Conservation (phyloP, 2,329 filamentous ascomycete species). For the Microcera coccophila region DNA sequence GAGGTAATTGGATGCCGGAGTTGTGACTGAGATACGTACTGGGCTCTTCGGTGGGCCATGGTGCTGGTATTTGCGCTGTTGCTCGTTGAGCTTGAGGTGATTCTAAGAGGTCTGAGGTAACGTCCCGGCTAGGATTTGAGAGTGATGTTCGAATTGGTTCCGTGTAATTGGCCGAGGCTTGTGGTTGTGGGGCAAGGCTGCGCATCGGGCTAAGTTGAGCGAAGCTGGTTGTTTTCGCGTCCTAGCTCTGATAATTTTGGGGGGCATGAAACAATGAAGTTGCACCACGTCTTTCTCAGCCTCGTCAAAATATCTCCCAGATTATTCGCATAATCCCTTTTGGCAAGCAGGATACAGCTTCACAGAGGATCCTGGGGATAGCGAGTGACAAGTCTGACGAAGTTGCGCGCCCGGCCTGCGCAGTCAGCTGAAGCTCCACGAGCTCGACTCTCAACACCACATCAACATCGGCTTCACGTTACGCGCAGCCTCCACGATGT, state of each 20-base stretch:
- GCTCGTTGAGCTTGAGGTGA: conserved; percentile 26
- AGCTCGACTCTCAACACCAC: conserved; percentile 6
- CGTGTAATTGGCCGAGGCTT: conserved; percentile 33
- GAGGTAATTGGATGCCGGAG: no score
- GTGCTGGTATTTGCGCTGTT: conserved; percentile 30
- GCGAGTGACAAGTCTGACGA: no score
- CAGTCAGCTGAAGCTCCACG: conserved; percentile 7
- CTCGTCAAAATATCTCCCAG: no score
- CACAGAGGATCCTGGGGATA: no score
- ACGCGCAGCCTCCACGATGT: conserved; percentile 25
- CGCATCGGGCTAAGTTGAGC: conserved; percentile 6
- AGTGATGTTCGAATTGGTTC: conserved; percentile 39
- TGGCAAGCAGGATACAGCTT: no score
- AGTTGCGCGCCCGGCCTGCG: no score
- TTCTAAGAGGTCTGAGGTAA: conserved; percentile 28
- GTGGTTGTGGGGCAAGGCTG: conserved; percentile 29
- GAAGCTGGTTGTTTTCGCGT: conserved; percentile 28
- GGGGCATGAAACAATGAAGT: conserved; percentile 23
- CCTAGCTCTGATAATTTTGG: conserved; percentile 28
- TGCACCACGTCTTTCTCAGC: conserved; percentile 15
- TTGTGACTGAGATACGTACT: conserved; percentile 32
- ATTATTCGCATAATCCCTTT: no score
- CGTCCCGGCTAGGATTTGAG: conserved; percentile 31
- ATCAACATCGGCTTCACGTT: conserved; percentile 11
- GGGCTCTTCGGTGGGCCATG: conserved; percentile 42